phyloP scores from a whole-genome alignment of 2,329 filamentous ascomycete genomes.

The Aspergillus glaucus region DNA sequence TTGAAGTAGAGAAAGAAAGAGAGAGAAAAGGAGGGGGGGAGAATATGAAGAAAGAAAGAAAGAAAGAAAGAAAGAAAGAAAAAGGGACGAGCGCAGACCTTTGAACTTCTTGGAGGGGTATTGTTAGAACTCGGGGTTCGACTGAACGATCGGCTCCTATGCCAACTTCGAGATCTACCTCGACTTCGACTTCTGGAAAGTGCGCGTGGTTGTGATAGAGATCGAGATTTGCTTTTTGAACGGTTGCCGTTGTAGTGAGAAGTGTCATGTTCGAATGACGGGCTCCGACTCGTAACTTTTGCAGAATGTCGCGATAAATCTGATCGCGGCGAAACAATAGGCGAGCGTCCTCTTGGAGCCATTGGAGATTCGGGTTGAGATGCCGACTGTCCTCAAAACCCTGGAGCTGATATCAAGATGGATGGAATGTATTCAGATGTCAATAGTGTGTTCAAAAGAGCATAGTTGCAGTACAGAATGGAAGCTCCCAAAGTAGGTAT shows the following conservation, averaged over 20 bases:
- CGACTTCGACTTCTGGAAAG: conserved; percentile 34
- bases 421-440: too few relatives aligned
- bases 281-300: conserved; percentile 23
- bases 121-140: conserved; percentile 21
- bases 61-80: neutral
- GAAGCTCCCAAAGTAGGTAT: too few relatives aligned
- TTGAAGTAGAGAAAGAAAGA: neutral
- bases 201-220: conserved; percentile 21
- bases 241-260: conserved; percentile 21
- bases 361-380: conserved; percentile 5
- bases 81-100: conserved; percentile 17
- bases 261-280: conserved; percentile 15
- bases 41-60: neutral
- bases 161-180: conserved; percentile 35
- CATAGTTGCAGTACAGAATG: too few relatives aligned
- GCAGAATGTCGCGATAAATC: conserved; percentile 27
- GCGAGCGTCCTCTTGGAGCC: conserved; percentile 24
- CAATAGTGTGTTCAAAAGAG: too few relatives aligned
- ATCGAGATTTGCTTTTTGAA: conserved; percentile 23
- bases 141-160: conserved; percentile 27
- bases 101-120: conserved; percentile 29
- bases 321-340: conserved; percentile 19
- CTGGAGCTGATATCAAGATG: too few relatives aligned
- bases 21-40: neutral
- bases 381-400: too few relatives aligned